A percentile compares a stretch with the other conserved stretches of the same genome.
These are phyloP conservation scores for Neonectria magnoliae DNA, from an alignment of 2,329 filamentous ascomycete species.

Conservation along the genomic window DNA sequence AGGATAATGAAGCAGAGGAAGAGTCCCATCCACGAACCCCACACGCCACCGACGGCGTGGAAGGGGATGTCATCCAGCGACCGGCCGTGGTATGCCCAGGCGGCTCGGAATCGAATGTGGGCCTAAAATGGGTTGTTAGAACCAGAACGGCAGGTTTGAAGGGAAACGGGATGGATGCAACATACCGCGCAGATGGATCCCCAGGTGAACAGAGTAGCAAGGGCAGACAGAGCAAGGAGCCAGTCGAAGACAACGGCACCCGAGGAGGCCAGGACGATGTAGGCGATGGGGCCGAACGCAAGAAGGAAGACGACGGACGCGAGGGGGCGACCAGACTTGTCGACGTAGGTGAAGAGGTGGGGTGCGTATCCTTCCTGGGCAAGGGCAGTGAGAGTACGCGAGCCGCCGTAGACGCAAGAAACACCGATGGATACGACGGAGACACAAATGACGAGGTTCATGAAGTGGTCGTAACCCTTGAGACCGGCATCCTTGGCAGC, in stretches of 20 bases:
- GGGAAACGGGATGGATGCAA: neutral
- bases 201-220: conserved; percentile 73
- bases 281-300: conserved; percentile 59
- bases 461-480: conserved; percentile 58
- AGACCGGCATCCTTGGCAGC: conserved; percentile 60
- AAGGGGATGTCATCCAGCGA: conserved; percentile 73
- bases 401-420: conserved; percentile 64
- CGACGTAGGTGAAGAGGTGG: conserved; percentile 63
- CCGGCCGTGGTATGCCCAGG: conserved; percentile 68
- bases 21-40: conserved; percentile 71
- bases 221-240: conserved; percentile 71
- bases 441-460: conserved; percentile 64
- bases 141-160: neutral
- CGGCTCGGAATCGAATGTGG: conserved; percentile 73
- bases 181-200: conserved; percentile 68
- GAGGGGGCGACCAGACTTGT: conserved; percentile 63
- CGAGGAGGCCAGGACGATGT: conserved; percentile 55
- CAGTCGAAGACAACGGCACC: conserved; percentile 68
- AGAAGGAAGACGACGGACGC: conserved; percentile 57
- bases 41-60: conserved; percentile 66
- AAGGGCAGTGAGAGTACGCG: conserved; percentile 65
- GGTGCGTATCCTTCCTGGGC: conserved; percentile 66
- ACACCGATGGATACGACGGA: conserved; percentile 66
- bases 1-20: conserved; percentile 63
- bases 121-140: conserved; percentile 12